A percentile compares a stretch with the other conserved stretches of the same genome.
Evolutionary conservation across 192 early-diverging fungal species (phyloP).

Genomic region (Thoreauomyces humboldtii): DNA sequence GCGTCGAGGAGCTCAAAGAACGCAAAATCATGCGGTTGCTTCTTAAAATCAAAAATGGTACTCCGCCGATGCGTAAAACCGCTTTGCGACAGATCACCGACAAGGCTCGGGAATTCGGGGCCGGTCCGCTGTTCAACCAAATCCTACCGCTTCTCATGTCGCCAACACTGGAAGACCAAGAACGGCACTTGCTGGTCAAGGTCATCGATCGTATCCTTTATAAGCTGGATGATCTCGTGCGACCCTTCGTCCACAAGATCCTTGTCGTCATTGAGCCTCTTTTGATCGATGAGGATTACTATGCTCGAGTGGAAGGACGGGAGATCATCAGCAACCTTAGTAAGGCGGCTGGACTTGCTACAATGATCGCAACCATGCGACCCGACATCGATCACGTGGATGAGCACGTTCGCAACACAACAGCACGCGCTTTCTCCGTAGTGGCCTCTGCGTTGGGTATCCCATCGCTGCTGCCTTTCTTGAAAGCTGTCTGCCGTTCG

Average conservation of each 20-base stretch:
- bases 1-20: conserved; percentile 87
- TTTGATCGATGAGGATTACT: conserved; percentile 96
- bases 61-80: conserved; percentile 88
- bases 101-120: conserved; percentile 91
- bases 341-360: conserved; percentile 95
- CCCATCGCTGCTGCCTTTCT: conserved; percentile 88
- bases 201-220: conserved; percentile 96
- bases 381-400: conserved; percentile 97
- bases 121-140: conserved; percentile 92
- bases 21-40: conserved; percentile 93
- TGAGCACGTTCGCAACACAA: conserved; percentile 98
- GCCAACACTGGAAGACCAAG: conserved; percentile 96
- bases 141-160: conserved; percentile 96
- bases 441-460: conserved; percentile 95
- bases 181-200: conserved; percentile 96
- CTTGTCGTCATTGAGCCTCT: conserved; percentile 98
- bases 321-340: conserved; percentile 97
- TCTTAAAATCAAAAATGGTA: conserved; percentile 98
- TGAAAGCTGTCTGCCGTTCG: conserved; percentile 91
- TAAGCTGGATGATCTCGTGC: conserved; percentile 93
- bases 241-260: conserved; percentile 97
- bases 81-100: conserved; percentile 95
- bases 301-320: conserved; percentile 93
- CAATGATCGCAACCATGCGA: conserved; percentile 99
- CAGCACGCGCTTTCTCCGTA: conserved; percentile 94